Percentiles rank a stretch among this genome's conserved stretches.
Evolutionary conservation across 2,329 filamentous ascomycete species (phyloP).

Genomic region (Juglanconis oblonga): DNA sequence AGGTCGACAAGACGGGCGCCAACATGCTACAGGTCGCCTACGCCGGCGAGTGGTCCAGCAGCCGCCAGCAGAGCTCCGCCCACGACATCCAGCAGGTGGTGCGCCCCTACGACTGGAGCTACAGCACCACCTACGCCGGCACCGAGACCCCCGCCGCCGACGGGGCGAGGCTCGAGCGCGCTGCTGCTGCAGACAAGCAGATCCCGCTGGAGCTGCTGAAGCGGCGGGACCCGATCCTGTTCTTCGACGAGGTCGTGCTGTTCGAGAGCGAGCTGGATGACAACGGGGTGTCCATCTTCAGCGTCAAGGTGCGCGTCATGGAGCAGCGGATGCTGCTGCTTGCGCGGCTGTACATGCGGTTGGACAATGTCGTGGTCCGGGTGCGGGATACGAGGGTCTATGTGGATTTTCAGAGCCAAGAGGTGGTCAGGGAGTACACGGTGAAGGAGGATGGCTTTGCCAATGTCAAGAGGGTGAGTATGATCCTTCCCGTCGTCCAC

Average conservation of each 20-base stretch:
- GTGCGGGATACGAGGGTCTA: slow-evolving; percentile 90
- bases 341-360: slow-evolving; percentile 82
- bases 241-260: slow-evolving; percentile 93
- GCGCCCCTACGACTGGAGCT: slow-evolving; percentile 97
- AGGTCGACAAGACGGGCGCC: slow-evolving; percentile 88
- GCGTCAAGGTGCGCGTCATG: slow-evolving; percentile 91
- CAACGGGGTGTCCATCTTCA: slow-evolving; percentile 89
- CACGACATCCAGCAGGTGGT: slow-evolving; percentile 91
- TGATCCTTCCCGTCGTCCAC: no score
- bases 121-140: slow-evolving; percentile 83
- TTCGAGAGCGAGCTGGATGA: slow-evolving; percentile 98
- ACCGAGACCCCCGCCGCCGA: slow-evolving; percentile 40
- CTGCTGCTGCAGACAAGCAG: slow-evolving; percentile 25
- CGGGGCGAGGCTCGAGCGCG: neutral
- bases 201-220: slow-evolving; percentile 87
- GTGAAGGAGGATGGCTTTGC: slow-evolving; percentile 82
- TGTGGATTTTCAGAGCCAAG: slow-evolving; percentile 76
- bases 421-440: slow-evolving; percentile 86
- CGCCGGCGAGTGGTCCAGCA: slow-evolving; percentile 76
- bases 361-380: slow-evolving; percentile 85
- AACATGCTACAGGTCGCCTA: slow-evolving; percentile 93
- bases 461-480: slow-evolving; percentile 65
- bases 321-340: slow-evolving; percentile 82
- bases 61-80: slow-evolving; percentile 70
- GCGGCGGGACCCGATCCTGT: slow-evolving; percentile 87